Evolutionary conservation across 352 stramenopile species (phyloP), one percentile per base, ranked within the genome.

Genomic region (Globisporangium mamillatum): DNA sequence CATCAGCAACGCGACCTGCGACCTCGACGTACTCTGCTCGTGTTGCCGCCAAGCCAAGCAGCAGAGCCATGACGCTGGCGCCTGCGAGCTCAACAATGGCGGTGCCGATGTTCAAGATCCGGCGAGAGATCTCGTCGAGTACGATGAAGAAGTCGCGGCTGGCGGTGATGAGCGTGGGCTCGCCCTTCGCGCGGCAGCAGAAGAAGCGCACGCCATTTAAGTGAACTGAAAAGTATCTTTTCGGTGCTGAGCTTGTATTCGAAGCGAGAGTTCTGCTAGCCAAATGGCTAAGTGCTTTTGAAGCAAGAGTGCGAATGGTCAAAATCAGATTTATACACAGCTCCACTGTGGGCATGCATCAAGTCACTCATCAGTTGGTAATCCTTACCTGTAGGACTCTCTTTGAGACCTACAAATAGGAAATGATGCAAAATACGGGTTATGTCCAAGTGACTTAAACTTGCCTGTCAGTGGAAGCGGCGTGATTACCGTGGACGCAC

Each of bases 391-490:
- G 82, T 91, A 91, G 72, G 66, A 82, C 74, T 73, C 69, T 75
- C 67, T 70, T 73, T 44, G 70, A 59, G 74, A 81, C 72, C 84
- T 91, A 91, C 82, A 91, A 89, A 89, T 85, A 89, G 80, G 82
- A 87, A 79, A 89, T 91, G 80, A 89, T 89, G 82, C 76, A 88
- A 90, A 77, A 76, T 73, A 88, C 77, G 78, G 80, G 80, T 89
- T 77, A 88, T 91, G 74, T 84, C 80, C 73, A 88, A 91, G 81
- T 91, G 83, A 84, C 75, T 91, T 89, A 89, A 88, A 78, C 66
- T 24, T 88, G 72, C 81, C 79, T 82, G 81, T 89, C 34, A 88
- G 79, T 73, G 75, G 81, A 91, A 91, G 79, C 81, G 67, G 82
- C 63, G 81, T 91, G 83, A 91, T 89, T 89, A 84, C 79, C 78